Evolutionary conservation across 495 filamentous ascomycete genomes (phyloP).

Genomic region (Podospora pseudocomata): DNA sequence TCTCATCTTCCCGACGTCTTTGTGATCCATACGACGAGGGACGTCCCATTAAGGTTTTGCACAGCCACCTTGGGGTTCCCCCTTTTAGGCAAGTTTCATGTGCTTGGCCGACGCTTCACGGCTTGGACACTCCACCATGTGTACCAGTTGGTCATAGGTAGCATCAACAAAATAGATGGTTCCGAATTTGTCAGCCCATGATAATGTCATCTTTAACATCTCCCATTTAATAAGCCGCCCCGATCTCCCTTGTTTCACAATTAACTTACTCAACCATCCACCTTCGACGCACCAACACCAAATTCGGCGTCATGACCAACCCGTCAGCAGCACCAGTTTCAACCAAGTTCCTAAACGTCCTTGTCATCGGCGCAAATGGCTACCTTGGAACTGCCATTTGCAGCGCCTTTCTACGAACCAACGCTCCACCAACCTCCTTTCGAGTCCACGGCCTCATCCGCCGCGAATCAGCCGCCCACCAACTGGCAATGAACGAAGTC

Average conservation of each 20-base stretch:
- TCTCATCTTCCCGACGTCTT: background rate
- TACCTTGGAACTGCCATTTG: constrained; percentile 11
- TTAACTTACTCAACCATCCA: no score
- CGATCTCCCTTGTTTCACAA: no score
- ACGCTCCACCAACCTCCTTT: background rate
- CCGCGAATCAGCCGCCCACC: constrained; percentile 6
- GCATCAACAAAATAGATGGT: background rate
- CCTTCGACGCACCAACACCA: background rate
- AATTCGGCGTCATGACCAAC: background rate
- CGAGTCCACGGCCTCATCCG: constrained; percentile 13
- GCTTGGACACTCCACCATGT: background rate
- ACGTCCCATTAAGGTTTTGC: background rate
- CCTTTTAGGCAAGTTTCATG: background rate
- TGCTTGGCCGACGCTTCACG: background rate
- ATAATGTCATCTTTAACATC: background rate
- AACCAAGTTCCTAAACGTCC: constrained; percentile 1
- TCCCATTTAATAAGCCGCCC: no score
- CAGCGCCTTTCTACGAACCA: constrained; percentile 9
- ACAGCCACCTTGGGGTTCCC: background rate
- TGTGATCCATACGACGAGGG: background rate
- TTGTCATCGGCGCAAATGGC: constrained; percentile 16
- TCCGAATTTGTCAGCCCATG: background rate
- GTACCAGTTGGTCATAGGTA: no score
- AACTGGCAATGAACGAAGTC: constrained; percentile 8
- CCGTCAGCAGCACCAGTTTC: background rate